Base-by-base conservation (phyloP, 176 grass and related monocot genomes). In the Aechmea fasciata region DNA sequence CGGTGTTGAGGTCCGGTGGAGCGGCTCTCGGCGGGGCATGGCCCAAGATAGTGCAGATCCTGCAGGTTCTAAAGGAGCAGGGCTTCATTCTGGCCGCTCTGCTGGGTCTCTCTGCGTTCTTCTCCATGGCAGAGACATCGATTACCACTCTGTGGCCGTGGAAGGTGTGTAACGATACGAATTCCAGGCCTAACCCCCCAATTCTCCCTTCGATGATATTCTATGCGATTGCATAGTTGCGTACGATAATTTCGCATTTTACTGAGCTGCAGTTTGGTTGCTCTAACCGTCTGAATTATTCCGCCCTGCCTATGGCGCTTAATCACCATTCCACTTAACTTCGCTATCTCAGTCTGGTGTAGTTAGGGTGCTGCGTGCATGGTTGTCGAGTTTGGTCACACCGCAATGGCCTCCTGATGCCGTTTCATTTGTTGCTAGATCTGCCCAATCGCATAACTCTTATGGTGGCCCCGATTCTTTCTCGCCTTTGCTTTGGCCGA, bases 111-210 rank as follows among this genome's bases (percentile, higher is more conserved):
- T 99, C 94, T 6, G 94, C 94, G 11, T 99, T 99, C 87, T 99
- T 99, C 78, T 93, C 89, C 77, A 99, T 99, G 94, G 89, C 94
- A 2, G 94, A 99, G 67, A 99, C 94, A 12, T 68, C 94, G 50
- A 99, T 99, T 83, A 99, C 89, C 2, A 99, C 94, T 64, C 83
- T 99, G 11, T 99, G 89, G 89, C 94, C 94, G 65, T 99, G 94
- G 94, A 99, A 93, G 94, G 94, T 99, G 70, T 71, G 71, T 75
- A 0, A 11, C 26, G 2, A 69, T 12, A 13, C 29, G 29, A 33
- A 33, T 33, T 33, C 3, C 29, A 19, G 73, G 17, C 65, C 9
- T 23, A 6, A 55, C 57, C 29, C 15, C 63, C 23, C 20, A 59
- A 13, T 11, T 73, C 49, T 47, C 55, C 57, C 13, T 51, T 75